Percentiles rank a stretch among this genome's conserved stretches.
phyloP scores from a whole-genome alignment of 1,284 basidiomycete genomes.

The Heterobasidion occidentale region DNA sequence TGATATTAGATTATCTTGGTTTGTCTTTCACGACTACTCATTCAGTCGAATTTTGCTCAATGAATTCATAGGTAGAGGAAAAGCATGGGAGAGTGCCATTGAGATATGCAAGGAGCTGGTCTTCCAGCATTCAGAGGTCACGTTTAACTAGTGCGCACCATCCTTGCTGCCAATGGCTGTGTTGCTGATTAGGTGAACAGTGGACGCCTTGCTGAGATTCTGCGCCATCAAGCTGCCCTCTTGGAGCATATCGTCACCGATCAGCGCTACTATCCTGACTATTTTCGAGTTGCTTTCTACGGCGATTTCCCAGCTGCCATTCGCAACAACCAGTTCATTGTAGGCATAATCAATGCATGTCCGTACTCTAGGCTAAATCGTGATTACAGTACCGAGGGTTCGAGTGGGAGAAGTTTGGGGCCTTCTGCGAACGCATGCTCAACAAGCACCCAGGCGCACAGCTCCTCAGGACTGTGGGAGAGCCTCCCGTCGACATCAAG shows the following conservation, averaged over 20 bases:
- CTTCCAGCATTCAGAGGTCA: conserved; percentile 76
- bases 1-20: conserved; percentile 87
- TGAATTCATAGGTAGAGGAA: conserved; percentile 68
- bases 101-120: conserved; percentile 90
- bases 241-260: conserved; percentile 80
- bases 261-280: conserved; percentile 82
- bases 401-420: conserved; percentile 84
- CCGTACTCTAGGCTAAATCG: conserved; percentile 17
- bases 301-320: conserved; percentile 85
- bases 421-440: conserved; percentile 89
- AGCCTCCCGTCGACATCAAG: conserved; percentile 76
- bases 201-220: conserved; percentile 74
- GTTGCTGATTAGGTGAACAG: conserved; percentile 28
- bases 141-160: conserved; percentile 80
- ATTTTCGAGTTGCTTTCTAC: conserved; percentile 91
- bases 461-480: conserved; percentile 67
- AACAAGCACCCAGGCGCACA: conserved; percentile 88
- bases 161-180: background rate
- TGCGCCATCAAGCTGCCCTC: conserved; percentile 77
- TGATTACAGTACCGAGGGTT: conserved; percentile 73
- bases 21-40: conserved; percentile 17
- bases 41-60: background rate
- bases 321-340: conserved; percentile 82
- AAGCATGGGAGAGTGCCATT: conserved; percentile 92
- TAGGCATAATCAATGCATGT: conserved; percentile 19